phyloP scores from a whole-genome alignment of 768 basidiomycete species.

The Serendipita sp. region DNA sequence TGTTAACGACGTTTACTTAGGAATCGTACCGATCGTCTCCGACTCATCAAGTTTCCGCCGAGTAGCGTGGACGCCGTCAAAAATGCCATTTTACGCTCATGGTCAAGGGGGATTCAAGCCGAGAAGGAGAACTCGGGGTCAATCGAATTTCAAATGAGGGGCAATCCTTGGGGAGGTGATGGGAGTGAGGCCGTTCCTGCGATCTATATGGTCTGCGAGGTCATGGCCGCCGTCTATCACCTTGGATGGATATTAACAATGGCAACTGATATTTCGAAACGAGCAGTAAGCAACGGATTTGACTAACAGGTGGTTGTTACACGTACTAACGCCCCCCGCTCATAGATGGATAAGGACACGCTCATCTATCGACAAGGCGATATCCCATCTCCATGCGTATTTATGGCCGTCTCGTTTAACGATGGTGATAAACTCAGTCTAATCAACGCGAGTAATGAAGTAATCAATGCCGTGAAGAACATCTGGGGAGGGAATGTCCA shows the following conservation, averaged over 20 bases:
- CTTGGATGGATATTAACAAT: constrained; percentile 16
- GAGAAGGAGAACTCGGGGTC: background rate
- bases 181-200: constrained; percentile 16
- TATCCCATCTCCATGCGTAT: constrained; percentile 9
- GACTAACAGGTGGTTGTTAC: no score
- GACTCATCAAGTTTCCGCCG: background rate
- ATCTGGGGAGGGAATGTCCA: constrained; percentile 1
- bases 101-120: background rate
- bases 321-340: constrained; percentile 6
- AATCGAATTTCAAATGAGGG: background rate
- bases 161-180: constrained; percentile 15
- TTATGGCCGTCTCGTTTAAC: constrained; percentile 18
- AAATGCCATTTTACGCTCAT: background rate
- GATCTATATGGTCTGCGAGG: constrained; percentile 15
- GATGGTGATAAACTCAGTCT: constrained; percentile 19
- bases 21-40: background rate
- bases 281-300: background rate
- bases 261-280: constrained; percentile 17
- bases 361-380: constrained; percentile 14
- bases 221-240: constrained; percentile 15
- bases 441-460: constrained; percentile 16
- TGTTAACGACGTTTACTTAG: background rate
- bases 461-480: constrained; percentile 13
- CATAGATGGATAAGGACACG: constrained; percentile 17
- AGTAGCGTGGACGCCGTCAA: background rate